These are phyloP conservation scores for Volvox reticuliferus DNA, from an alignment of 139 green algal genomes.

Conservation along the genomic window DNA sequence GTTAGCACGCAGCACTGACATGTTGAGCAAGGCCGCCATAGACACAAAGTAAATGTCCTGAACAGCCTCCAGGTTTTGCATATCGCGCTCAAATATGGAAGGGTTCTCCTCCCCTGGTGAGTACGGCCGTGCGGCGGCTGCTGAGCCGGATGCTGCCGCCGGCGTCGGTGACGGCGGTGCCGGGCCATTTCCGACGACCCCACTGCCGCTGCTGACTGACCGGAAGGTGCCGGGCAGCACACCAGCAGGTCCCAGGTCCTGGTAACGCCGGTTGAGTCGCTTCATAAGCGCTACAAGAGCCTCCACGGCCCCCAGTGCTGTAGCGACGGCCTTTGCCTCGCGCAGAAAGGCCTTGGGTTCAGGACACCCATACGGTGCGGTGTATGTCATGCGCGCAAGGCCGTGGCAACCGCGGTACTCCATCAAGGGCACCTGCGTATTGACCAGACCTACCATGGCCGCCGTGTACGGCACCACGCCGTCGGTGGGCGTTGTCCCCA, in stretches of 20 bases:
- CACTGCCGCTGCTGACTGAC: neutral
- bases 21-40: conserved; percentile 76
- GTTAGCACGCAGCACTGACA: conserved; percentile 69
- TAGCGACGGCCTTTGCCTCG: conserved; percentile 67
- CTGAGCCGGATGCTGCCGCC: neutral
- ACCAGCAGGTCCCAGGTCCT: conserved; percentile 5
- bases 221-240: neutral
- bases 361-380: conserved; percentile 59
- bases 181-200: neutral
- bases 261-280: conserved; percentile 49
- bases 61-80: conserved; percentile 68
- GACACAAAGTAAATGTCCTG: conserved; percentile 71
- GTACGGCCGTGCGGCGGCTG: neutral
- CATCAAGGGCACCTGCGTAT: conserved; percentile 67
- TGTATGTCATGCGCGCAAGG: conserved; percentile 67
- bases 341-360: conserved; percentile 51
- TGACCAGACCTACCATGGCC: conserved; percentile 61
- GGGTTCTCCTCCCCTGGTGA: conserved; percentile 29
- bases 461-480: conserved; percentile 54
- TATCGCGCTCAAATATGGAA: conserved; percentile 65
- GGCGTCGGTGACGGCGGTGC: neutral
- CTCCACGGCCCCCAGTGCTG: conserved; percentile 65
- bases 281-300: conserved; percentile 71
- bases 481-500: neutral
- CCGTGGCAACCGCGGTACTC: conserved; percentile 75